These are phyloP conservation scores for Penicillium frequentans DNA, from an alignment of 2,329 filamentous ascomycete species.

Conservation along the genomic window DNA sequence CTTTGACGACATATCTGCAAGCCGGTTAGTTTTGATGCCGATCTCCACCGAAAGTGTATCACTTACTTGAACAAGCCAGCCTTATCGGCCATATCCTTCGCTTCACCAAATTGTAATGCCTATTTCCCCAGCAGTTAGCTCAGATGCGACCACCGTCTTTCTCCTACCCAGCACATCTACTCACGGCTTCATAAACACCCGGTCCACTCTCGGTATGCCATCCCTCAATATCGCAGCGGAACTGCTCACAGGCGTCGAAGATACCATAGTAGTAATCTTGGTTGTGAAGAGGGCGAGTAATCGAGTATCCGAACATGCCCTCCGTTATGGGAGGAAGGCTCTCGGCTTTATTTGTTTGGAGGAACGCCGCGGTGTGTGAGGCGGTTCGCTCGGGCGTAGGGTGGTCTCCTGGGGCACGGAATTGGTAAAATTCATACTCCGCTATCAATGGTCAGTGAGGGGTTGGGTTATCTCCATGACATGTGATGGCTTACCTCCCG, in stretches of 20 bases:
- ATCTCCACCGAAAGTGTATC: not conserved
- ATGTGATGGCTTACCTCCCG: slow-evolving; percentile 66
- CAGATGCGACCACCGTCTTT: not conserved
- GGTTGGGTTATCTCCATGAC: not conserved
- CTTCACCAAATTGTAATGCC: slow-evolving; percentile 85
- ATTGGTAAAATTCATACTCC: slow-evolving; percentile 95
- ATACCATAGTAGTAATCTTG: slow-evolving; percentile 81
- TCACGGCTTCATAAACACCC: slow-evolving; percentile 87
- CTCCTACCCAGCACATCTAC: slow-evolving; percentile 18
- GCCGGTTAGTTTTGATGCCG: slow-evolving; percentile 9
- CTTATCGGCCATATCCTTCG: slow-evolving; percentile 85
- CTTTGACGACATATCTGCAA: slow-evolving; percentile 76
- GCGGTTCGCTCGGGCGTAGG: slow-evolving; percentile 57
- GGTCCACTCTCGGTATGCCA: slow-evolving; percentile 96
- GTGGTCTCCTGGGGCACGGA: slow-evolving; percentile 62
- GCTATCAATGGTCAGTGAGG: slow-evolving; percentile 52
- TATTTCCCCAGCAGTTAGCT: slow-evolving; percentile 21
- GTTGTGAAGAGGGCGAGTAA: slow-evolving; percentile 84
- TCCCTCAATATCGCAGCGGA: slow-evolving; percentile 80
- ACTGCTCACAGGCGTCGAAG: slow-evolving; percentile 68
- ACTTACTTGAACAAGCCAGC: slow-evolving; percentile 83
- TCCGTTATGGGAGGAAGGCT: slow-evolving; percentile 80
- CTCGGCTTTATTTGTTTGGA: slow-evolving; percentile 67
- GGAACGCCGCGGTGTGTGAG: slow-evolving; percentile 71
- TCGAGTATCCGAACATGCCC: slow-evolving; percentile 93